Conservation (phyloP, 164 flowering plant genomes). For the Aristolochia fimbriata region DNA sequence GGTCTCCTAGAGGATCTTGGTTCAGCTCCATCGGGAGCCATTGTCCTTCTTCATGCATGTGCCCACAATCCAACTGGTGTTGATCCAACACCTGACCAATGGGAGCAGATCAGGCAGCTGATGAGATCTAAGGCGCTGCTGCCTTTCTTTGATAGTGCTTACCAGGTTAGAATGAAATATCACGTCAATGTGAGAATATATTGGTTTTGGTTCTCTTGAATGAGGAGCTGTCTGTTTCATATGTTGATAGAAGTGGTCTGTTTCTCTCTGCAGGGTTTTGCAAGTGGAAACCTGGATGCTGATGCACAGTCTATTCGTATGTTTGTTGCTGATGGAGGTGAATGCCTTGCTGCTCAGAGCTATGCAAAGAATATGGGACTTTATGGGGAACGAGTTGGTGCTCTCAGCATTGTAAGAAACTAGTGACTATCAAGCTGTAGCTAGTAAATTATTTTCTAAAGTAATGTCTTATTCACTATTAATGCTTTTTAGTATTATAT, state of each 20-base stretch:
- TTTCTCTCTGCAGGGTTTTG: conserved; percentile 61
- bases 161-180: conserved; percentile 47
- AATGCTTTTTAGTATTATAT: no score
- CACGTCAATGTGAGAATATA: no score
- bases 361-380: conserved; percentile 98
- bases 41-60: conserved; percentile 98
- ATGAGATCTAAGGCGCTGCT: conserved; percentile 70
- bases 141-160: conserved; percentile 99
- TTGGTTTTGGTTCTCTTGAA: background rate
- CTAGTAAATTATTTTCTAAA: background rate
- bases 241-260: background rate
- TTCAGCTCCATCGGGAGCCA: conserved; percentile 81
- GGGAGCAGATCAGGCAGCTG: conserved; percentile 91
- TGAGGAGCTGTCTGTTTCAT: background rate
- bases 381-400: conserved; percentile 99
- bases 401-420: conserved; percentile 85
- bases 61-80: conserved; percentile 99
- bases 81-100: conserved; percentile 87
- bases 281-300: conserved; percentile 91
- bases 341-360: conserved; percentile 86
- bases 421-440: background rate
- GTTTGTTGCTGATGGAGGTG: conserved; percentile 99
- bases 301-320: conserved; percentile 90
- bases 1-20: conserved; percentile 87
- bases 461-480: background rate